These are phyloP conservation scores for Trifolium pratense DNA, from an alignment of 306 rosid genomes.

Conservation along the genomic window DNA sequence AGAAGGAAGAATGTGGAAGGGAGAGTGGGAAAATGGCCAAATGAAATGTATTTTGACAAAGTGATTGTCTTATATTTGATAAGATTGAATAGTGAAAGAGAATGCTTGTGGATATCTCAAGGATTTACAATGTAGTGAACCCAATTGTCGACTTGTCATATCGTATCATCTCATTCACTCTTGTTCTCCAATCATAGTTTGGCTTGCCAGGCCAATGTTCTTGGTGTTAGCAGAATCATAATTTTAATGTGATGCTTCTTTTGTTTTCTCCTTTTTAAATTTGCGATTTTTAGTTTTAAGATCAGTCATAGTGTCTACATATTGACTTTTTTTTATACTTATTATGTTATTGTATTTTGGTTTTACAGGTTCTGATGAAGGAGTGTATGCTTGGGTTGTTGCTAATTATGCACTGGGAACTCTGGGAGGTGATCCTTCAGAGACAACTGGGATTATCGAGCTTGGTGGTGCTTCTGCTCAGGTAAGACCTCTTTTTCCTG, in stretches of 20 bases:
- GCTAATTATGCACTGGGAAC: conserved; percentile 92
- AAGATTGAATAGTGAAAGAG: conserved; percentile 23
- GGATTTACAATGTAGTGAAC: neutral
- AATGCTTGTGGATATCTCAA: neutral
- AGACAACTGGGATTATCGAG: conserved; percentile 86
- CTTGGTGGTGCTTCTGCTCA: conserved; percentile 97
- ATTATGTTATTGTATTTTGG: conserved; percentile 30
- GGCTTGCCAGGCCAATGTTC: conserved; percentile 9
- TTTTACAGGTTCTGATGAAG: conserved; percentile 87
- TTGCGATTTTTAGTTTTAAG: neutral
- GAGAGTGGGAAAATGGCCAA: conserved; percentile 15
- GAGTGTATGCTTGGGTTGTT: conserved; percentile 88
- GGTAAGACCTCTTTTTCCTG: conserved; percentile 52
- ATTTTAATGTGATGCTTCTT: conserved; percentile 19
- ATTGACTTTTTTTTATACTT: neutral
- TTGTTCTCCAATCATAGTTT: too few relatives aligned
- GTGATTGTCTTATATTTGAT: conserved; percentile 9
- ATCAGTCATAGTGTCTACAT: neutral
- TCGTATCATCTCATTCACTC: too few relatives aligned
- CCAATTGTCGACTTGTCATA: neutral
- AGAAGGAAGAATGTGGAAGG: conserved; percentile 21
- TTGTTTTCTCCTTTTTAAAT: conserved; percentile 2
- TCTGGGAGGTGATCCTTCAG: conserved; percentile 80
- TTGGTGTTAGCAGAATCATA: conserved; percentile 4
- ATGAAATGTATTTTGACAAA: neutral